Conservation (phyloP, 1,139 yeast genomes). For the Meyerozyma athensensis region DNA sequence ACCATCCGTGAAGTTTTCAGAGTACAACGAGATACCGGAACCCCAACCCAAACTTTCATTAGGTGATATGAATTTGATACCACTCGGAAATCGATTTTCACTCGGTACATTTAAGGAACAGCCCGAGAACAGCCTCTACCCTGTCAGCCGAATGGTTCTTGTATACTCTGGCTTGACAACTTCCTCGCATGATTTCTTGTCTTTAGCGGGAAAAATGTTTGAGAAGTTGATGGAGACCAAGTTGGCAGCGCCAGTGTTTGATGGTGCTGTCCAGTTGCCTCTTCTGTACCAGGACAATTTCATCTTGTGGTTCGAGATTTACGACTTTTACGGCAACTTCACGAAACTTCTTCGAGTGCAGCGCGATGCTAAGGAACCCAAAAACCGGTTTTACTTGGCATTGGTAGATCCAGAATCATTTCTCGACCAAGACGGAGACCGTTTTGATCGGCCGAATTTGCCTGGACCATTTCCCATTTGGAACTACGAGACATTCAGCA, state of each 20-base stretch:
- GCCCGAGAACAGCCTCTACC: slow-evolving; percentile 14
- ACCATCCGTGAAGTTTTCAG: background rate
- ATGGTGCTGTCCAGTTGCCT: slow-evolving; percentile 11
- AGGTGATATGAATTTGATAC: slow-evolving; percentile 20
- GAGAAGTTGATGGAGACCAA: slow-evolving; percentile 21
- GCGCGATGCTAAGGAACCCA: slow-evolving; percentile 18
- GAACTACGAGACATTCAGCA: slow-evolving; percentile 24
- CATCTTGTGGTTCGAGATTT: slow-evolving; percentile 34
- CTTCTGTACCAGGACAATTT: slow-evolving; percentile 33
- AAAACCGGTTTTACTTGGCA: slow-evolving; percentile 16
- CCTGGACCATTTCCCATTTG: slow-evolving; percentile 21
- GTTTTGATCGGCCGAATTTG: slow-evolving; percentile 12
- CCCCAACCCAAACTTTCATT: slow-evolving; percentile 20
- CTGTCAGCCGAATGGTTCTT: slow-evolving; percentile 22
- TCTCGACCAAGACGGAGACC: slow-evolving; percentile 29
- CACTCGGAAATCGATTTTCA: slow-evolving; percentile 32
- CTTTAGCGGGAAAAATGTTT: slow-evolving; percentile 19
- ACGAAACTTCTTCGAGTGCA: slow-evolving; percentile 20
- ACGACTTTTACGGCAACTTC: slow-evolving; percentile 30
- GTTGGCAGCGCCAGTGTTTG: slow-evolving; percentile 24
- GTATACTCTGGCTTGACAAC: slow-evolving; percentile 20
- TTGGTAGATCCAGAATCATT: slow-evolving; percentile 29
- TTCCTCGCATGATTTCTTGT: slow-evolving; percentile 14
- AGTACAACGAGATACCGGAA: background rate
- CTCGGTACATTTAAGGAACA: slow-evolving; percentile 19